Conservation (phyloP, 495 filamentous ascomycete genomes). For the Hypoxylon fragiforme region DNA sequence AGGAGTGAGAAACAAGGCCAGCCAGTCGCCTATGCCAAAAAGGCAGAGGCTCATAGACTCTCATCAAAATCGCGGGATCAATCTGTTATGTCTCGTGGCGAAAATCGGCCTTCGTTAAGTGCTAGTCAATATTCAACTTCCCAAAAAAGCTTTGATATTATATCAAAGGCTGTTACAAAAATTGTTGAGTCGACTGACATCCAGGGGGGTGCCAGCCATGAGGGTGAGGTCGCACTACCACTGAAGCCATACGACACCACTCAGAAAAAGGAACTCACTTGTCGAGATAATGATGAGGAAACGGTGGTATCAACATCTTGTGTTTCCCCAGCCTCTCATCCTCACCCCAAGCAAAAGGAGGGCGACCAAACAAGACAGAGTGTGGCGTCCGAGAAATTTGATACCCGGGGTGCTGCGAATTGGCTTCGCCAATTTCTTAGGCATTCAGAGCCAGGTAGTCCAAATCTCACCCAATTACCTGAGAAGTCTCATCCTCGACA, state of each 20-base stretch:
- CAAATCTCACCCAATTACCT: slow-evolving; percentile 35
- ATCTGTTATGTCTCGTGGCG: slow-evolving; percentile 9
- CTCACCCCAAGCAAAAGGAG: not conserved
- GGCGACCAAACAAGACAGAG: slow-evolving; percentile 1
- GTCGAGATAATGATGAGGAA: slow-evolving; percentile 3
- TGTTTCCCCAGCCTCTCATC: slow-evolving; percentile 18
- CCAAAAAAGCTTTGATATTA: slow-evolving; percentile 17
- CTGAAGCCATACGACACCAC: not conserved
- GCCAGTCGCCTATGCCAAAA: not conserved
- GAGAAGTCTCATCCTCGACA: slow-evolving; percentile 31
- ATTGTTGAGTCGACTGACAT: slow-evolving; percentile 9
- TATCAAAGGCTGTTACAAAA: not conserved
- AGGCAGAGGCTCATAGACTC: not conserved
- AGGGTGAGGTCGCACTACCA: not conserved
- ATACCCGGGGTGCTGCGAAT: slow-evolving; percentile 17
- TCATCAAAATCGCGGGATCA: not conserved
- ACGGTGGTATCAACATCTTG: slow-evolving; percentile 2
- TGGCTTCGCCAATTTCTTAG: slow-evolving; percentile 38
- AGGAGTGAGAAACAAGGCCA: not conserved
- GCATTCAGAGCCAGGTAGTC: slow-evolving; percentile 14
- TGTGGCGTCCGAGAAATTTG: slow-evolving; percentile 3
- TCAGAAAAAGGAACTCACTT: not conserved
- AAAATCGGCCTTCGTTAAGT: slow-evolving; percentile 14
- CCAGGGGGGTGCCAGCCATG: slow-evolving; percentile 16
- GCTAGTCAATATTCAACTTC: slow-evolving; percentile 20